Base-by-base conservation (phyloP, 306 rosid genomes). In the Ormosia emarginata region DNA sequence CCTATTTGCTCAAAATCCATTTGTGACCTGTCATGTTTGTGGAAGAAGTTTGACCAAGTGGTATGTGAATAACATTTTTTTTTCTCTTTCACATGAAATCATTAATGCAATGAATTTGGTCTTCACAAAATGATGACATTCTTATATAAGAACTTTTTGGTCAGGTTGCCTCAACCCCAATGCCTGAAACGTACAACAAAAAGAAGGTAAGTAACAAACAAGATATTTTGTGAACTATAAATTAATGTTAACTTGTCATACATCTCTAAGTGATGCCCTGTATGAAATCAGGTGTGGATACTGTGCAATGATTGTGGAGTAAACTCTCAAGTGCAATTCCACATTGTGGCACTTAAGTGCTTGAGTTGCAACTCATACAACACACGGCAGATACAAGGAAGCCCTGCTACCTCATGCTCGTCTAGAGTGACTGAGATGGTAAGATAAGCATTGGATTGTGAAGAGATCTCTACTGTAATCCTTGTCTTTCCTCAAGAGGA, bases 1-100 rank as follows among this genome's bases (percentile, higher is more conserved):
- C 97, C 97, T 6, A 86, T 92, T 66, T 92, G 94, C 86, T 89
- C 91, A 33, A 92, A 92, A 86, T 92, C 97, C 80, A 78, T 88
- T 17, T 78, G 86, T 63, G 93, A 92, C 82, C 88, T 92, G 94
- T 86, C 93, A 75, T 75, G 75, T 14, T 29, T 68, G 76, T 90
- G 94, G 97, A 56, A 82, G 79, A 86, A 89, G 87, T 84, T 90
- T 71, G 97, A 92, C 7, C 80, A 34, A 88, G 82, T 87, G 97
- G 95, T 92, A 85, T 34, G 74, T 72, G 18, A 6, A 82, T 57
- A 11, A 3, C 46, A 29, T 4, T 70, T 61, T 24, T 14, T 15
- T 29, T 24, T 4, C 6, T 6, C 4, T 56, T 6, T 40, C 8
- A 40, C 53, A 74, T 52, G 29, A n/a, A 37, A 41, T 34, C 62